Evolutionary conservation across 495 filamentous ascomycete genomes (phyloP), one percentile per base, ranked within the genome.

Genomic region (Neurospora hispaniola): DNA sequence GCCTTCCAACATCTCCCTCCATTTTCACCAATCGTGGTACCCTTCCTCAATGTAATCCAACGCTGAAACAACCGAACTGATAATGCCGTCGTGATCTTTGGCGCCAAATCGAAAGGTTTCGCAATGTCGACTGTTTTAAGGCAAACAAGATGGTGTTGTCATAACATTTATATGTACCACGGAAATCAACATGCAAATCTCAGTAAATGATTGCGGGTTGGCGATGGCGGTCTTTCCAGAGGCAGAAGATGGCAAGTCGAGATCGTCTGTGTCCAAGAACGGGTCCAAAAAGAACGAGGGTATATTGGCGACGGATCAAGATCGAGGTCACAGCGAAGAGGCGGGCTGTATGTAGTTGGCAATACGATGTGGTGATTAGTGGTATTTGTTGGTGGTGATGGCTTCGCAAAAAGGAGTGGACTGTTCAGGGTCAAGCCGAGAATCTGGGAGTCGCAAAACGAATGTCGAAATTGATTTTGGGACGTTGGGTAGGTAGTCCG

Each of bases 91-190:
- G 54, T 27, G 9, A 31, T 35, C 1, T 66, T 23, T 35, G 54
- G 14, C 16, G 54, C 54, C 54, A 31, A 66, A 14, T 66, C 27
- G 54, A 66, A 66, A 35, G 27, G 54, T 35, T 66, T 66, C 54
- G 27, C 23, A 70, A 74, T 48, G 48, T 71, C 72, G 73, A 75
- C 73, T 66, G 27, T 42, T 76, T 76, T 74, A 75, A 69, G 46
- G 69, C 44, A 41, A 42, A 62, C 69, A n/a, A 43, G 69, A 71
- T 66, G 43, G 74, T 76, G 73, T 72, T 71, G 75, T 81, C 80
- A 80, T 82, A 77, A 75, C 72, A 78, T 73, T 76, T 79, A 76
- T 82, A 38, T 38, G 5, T 38, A 69, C 42, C 54, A 62, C 59
- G 59, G 43, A 71, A 71, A 38, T 9, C 9, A 66, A 9, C 16